Percentiles rank a stretch among this genome's conserved stretches.
phyloP scores from a whole-genome alignment of 768 basidiomycete species.

The Trichaptum fuscoviolaceum region DNA sequence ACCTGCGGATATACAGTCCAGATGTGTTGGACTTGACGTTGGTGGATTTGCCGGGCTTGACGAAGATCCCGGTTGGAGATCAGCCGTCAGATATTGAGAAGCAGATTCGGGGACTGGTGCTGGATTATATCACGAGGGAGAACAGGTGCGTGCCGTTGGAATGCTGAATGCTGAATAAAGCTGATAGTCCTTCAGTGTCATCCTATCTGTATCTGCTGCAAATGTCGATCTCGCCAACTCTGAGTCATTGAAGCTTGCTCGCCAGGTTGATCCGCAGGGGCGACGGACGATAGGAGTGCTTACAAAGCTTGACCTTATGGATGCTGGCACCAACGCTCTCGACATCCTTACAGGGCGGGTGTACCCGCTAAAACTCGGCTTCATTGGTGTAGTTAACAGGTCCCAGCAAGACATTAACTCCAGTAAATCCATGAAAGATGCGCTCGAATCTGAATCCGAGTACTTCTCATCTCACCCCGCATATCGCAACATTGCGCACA shows the following conservation, averaged over 20 bases:
- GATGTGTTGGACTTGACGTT: conserved; percentile 93
- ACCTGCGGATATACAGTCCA: conserved; percentile 92
- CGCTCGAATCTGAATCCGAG: conserved; percentile 78
- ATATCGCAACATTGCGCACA: conserved; percentile 93
- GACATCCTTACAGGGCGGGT: conserved; percentile 95
- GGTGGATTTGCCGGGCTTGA: conserved; percentile 94
- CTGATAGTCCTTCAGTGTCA: conserved; percentile 55
- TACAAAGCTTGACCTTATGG: conserved; percentile 98
- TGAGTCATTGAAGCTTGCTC: conserved; percentile 93
- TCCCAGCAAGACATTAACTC: conserved; percentile 96
- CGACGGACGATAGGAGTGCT: conserved; percentile 94
- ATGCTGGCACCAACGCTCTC: conserved; percentile 95
- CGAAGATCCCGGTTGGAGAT: conserved; percentile 97
- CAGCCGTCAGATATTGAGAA: conserved; percentile 98
- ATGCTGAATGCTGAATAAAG: background rate
- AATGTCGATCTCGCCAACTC: conserved; percentile 99
- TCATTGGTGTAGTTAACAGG: conserved; percentile 96
- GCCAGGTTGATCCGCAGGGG: conserved; percentile 92
- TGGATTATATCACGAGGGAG: conserved; percentile 94
- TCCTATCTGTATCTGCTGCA: conserved; percentile 93
- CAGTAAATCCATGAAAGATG: conserved; percentile 80
- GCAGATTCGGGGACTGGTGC: conserved; percentile 90
- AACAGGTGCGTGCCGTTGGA: conserved; percentile 61
- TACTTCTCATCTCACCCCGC: conserved; percentile 89
- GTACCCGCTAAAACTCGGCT: conserved; percentile 96